These are phyloP conservation scores for Puccinellia tenuiflora DNA, from an alignment of 176 grass and related monocot genomes.

Conservation along the genomic window DNA sequence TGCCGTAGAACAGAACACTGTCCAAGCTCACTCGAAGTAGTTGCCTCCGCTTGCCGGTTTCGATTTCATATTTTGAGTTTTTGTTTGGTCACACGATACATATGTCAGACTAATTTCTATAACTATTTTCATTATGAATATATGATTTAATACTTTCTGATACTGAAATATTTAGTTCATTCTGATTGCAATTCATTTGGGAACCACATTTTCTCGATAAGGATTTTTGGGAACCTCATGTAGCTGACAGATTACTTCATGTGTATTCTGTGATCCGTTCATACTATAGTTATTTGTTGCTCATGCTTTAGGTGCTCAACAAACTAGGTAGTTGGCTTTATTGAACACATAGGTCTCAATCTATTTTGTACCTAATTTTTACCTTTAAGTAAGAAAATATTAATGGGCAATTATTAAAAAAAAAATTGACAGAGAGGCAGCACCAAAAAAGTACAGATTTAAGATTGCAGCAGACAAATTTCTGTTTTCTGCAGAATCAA, in stretches of 20 bases:
- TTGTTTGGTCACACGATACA: constrained; percentile 18
- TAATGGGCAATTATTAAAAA: too few species aligned
- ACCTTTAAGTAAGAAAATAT: background rate
- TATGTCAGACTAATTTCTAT: constrained; percentile 18
- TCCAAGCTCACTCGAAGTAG: background rate
- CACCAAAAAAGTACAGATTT: background rate
- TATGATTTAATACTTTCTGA: background rate
- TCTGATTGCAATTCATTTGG: background rate
- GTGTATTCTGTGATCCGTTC: background rate
- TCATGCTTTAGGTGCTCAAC: background rate
- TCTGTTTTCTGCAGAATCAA: background rate
- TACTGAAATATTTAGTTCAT: background rate
- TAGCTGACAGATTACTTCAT: background rate
- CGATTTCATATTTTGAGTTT: constrained; percentile 6
- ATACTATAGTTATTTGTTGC: background rate
- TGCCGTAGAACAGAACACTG: constrained; percentile 3
- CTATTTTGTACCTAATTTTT: background rate
- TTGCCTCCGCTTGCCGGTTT: constrained; percentile 12
- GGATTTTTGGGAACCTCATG: background rate
- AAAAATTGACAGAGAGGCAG: background rate
- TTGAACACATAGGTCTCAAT: background rate
- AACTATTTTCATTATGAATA: background rate
- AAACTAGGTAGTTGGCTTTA: background rate
- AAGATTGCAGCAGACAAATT: background rate
- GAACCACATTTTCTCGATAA: background rate